Conservation (phyloP, 768 basidiomycete species). For the Suillus hirtellus region DNA sequence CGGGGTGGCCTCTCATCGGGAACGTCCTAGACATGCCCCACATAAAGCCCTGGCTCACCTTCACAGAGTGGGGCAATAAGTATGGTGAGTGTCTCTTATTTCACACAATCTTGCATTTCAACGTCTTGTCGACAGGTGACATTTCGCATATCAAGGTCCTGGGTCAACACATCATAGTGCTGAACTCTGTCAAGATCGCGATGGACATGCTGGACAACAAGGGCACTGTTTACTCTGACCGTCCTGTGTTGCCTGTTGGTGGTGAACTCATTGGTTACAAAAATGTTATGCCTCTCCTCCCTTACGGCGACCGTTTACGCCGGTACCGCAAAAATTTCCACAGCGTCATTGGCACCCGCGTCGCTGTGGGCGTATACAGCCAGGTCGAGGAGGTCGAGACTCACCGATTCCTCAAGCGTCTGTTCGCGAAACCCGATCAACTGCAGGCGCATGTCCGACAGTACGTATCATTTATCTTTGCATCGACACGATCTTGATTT, state of each 20-base stretch:
- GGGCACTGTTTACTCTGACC: conserved; percentile 65
- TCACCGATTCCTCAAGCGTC: conserved; percentile 41
- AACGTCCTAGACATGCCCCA: conserved; percentile 53
- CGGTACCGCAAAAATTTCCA: conserved; percentile 43
- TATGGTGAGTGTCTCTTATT: conserved; percentile 34
- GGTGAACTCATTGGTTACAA: conserved; percentile 36
- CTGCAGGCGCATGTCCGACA: conserved; percentile 42
- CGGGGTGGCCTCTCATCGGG: conserved; percentile 43
- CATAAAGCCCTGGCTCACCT: conserved; percentile 45
- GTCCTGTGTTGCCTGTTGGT: conserved; percentile 48
- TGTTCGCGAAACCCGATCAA: conserved; percentile 38
- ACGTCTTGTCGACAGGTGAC: conserved; percentile 42
- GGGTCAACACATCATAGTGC: conserved; percentile 56
- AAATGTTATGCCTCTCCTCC: conserved; percentile 36
- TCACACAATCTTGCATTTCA: neutral
- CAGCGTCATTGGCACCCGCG: conserved; percentile 41
- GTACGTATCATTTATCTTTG: conserved; percentile 24
- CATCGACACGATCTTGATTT: conserved; percentile 1
- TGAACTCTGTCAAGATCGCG: conserved; percentile 54
- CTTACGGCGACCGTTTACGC: conserved; percentile 42
- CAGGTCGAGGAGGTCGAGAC: conserved; percentile 42
- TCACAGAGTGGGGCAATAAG: conserved; percentile 45
- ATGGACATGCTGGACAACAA: conserved; percentile 66
- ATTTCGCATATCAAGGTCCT: conserved; percentile 61
- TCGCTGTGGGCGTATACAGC: conserved; percentile 35